These are phyloP conservation scores for Fragaria ananassa DNA, from an alignment of 306 rosid genomes.

Conservation along the genomic window DNA sequence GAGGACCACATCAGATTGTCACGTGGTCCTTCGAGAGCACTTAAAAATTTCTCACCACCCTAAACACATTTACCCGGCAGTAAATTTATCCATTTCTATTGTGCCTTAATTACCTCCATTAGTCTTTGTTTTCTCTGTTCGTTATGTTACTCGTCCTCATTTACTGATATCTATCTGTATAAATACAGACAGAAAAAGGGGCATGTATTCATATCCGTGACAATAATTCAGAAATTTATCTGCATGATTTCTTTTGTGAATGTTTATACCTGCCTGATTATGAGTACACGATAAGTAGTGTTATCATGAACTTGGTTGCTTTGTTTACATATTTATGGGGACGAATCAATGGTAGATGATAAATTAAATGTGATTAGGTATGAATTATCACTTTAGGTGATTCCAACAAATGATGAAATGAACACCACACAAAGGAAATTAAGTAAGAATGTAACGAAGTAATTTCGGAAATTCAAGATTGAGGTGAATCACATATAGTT, in stretches of 20 bases:
- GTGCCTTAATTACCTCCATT: background rate
- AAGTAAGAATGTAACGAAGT: no score
- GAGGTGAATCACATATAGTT: background rate
- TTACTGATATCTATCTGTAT: background rate
- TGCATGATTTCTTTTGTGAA: background rate
- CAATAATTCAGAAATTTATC: background rate
- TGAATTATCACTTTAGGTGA: slow-evolving; percentile 8
- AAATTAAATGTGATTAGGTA: background rate
- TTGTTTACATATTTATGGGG: background rate
- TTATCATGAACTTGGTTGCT: background rate
- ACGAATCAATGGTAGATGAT: background rate
- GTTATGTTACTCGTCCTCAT: background rate
- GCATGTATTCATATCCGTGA: background rate
- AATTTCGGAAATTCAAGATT: background rate
- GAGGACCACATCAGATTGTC: no score
- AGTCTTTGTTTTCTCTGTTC: background rate
- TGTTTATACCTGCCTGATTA: background rate
- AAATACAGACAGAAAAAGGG: background rate
- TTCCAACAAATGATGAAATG: background rate
- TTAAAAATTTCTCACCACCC: background rate
- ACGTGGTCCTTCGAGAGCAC: no score
- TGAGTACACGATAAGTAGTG: background rate
- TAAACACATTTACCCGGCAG: background rate
- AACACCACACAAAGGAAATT: background rate
- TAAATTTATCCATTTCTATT: background rate